phyloP scores from a whole-genome alignment of 768 basidiomycete genomes.

The Cubamyces lactineus region DNA sequence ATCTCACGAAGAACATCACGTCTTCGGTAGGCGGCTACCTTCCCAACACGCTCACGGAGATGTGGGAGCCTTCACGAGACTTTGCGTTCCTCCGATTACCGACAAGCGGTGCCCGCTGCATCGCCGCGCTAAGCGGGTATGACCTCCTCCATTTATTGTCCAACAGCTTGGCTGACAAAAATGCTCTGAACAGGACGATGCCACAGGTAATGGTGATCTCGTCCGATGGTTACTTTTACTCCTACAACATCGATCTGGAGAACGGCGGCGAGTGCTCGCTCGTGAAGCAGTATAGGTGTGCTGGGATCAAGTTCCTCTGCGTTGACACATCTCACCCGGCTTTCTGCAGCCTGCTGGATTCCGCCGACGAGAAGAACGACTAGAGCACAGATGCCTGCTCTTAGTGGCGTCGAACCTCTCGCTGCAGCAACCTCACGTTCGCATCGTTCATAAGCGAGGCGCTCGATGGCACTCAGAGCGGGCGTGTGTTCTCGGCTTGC shows the following conservation, averaged over 20 bases:
- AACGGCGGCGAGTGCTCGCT: constrained; percentile 93
- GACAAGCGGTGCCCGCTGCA: constrained; percentile 73
- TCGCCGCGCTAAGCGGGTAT: constrained; percentile 89
- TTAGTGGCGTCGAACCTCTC: no score
- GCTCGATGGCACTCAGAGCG: no score
- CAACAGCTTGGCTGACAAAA: neutral
- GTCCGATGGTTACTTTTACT: constrained; percentile 93
- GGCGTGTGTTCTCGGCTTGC: no score
- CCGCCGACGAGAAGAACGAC: constrained; percentile 29
- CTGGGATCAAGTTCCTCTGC: no score
- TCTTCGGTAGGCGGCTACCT: constrained; percentile 84
- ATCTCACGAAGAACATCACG: constrained; percentile 74
- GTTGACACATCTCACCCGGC: neutral
- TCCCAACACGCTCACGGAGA: constrained; percentile 87
- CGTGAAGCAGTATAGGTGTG: constrained; percentile 88
- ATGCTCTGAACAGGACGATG: constrained; percentile 61
- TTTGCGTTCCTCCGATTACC: constrained; percentile 91
- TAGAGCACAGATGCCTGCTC: neutral
- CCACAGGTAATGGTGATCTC: constrained; percentile 98
- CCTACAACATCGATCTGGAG: constrained; percentile 94
- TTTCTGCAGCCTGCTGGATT: constrained; percentile 30
- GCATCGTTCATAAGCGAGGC: no score
- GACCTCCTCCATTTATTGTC: constrained; percentile 33
- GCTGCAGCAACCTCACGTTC: no score
- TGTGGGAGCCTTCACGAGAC: constrained; percentile 96